These are phyloP conservation scores for Verbena officinalis DNA, from an alignment of 257 asterid species.

Conservation along the genomic window DNA sequence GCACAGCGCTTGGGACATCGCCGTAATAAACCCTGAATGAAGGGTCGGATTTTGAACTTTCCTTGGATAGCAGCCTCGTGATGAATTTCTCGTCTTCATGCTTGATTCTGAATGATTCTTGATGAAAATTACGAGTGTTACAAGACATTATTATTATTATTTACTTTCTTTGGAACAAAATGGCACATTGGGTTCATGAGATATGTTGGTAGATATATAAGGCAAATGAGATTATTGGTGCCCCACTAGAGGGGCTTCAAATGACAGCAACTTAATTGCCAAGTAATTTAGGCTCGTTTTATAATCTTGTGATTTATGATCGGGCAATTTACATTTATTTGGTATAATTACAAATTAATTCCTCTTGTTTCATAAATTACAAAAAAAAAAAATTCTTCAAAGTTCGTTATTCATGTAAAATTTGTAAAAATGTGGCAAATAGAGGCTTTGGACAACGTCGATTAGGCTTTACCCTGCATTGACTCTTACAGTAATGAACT, in stretches of 20 bases:
- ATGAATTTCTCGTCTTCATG: constrained; percentile 41
- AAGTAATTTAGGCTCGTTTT: too few species aligned
- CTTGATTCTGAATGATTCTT: constrained; percentile 47
- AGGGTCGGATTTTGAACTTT: constrained; percentile 39
- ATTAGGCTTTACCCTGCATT: too few species aligned
- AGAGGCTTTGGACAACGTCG: too few species aligned
- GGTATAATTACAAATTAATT: too few species aligned
- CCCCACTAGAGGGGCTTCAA: constrained; percentile 19
- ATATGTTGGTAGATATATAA: constrained; percentile 7
- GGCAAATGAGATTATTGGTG: constrained; percentile 5
- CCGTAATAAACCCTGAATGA: constrained; percentile 54
- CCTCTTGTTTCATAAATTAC: too few species aligned
- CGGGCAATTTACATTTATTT: too few species aligned
- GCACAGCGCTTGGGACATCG: constrained; percentile 46
- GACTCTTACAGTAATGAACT: too few species aligned
- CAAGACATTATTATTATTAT: constrained; percentile 22
- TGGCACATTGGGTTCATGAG: constrained; percentile 21
- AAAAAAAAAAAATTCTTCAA: too few species aligned
- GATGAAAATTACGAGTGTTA: constrained; percentile 27
- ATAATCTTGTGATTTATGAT: too few species aligned
- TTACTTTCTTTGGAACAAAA: neutral
- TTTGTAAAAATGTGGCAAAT: too few species aligned
- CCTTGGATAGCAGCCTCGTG: constrained; percentile 49
- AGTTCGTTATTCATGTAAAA: too few species aligned
- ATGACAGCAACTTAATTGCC: constrained; percentile 26